A percentile compares a stretch with the other conserved stretches of the same genome.
Conservation (phyloP, 2,329 filamentous ascomycete species). For the Knoxdaviesia capensis region DNA sequence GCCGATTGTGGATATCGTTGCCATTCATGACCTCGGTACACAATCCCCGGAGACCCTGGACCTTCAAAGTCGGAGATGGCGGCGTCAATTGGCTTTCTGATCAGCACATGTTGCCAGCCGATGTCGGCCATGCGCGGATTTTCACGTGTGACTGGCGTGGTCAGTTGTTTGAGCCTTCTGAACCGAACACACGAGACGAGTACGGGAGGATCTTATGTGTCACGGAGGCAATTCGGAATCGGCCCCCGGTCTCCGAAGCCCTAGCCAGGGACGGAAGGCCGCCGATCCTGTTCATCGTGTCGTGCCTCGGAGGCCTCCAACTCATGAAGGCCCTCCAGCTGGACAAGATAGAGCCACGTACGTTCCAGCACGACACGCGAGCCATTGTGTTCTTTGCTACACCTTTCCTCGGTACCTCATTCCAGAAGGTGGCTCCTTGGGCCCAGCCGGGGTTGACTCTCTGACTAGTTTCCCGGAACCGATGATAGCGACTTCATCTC, state of each 20-base stretch:
- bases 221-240: too few species aligned
- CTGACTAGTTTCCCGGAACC: too few species aligned
- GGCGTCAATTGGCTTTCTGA: slow-evolving; percentile 10
- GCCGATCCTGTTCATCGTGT: slow-evolving; percentile 13
- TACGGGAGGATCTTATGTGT: slow-evolving; percentile 7
- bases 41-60: slow-evolving; percentile 12
- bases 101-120: slow-evolving; percentile 8
- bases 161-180: slow-evolving; percentile 6
- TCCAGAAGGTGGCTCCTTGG: slow-evolving; percentile 8
- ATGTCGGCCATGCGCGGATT: slow-evolving; percentile 7
- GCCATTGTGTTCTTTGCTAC: slow-evolving; percentile 12
- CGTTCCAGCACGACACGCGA: slow-evolving; percentile 7
- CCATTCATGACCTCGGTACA: slow-evolving; percentile 16
- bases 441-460: slow-evolving; percentile 3
- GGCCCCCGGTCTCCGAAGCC: slow-evolving; percentile 7
- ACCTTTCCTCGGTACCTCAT: slow-evolving; percentile 11
- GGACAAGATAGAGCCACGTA: not conserved
- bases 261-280: not conserved
- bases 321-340: slow-evolving; percentile 10
- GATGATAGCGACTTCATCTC: too few species aligned
- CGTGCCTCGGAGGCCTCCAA: slow-evolving; percentile 13
- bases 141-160: slow-evolving; percentile 12
- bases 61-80: slow-evolving; percentile 3
- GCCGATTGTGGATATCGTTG: slow-evolving; percentile 10
- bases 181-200: slow-evolving; percentile 7